Percentiles rank a stretch among this genome's conserved stretches.
Evolutionary conservation across 495 filamentous ascomycete species (phyloP).

Genomic region (Penicillium bovifimosum): DNA sequence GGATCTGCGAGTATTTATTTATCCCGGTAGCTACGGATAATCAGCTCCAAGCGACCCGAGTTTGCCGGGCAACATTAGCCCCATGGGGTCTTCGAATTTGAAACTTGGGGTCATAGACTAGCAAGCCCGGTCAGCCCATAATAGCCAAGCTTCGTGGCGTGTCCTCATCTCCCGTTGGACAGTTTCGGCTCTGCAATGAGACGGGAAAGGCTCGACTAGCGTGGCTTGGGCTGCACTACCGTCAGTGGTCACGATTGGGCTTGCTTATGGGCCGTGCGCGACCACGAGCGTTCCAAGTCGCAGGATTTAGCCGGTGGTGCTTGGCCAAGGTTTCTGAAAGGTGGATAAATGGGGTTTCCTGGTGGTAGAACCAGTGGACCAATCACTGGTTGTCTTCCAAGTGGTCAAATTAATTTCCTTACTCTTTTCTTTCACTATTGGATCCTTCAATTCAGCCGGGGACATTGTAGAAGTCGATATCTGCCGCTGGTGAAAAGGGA

Average conservation of each 20-base stretch:
- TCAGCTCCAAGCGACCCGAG: neutral
- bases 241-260: neutral
- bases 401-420: too few species aligned
- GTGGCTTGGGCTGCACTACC: neutral
- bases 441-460: neutral
- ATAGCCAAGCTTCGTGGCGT: slow-evolving; percentile 7
- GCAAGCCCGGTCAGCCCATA: slow-evolving; percentile 1
- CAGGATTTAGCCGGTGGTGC: slow-evolving; percentile 1
- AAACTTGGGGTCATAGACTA: neutral
- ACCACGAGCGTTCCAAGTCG: neutral
- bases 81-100: slow-evolving; percentile 6
- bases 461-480: neutral
- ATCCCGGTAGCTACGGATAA: neutral
- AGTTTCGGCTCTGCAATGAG: neutral
- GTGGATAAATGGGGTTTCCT: neutral
- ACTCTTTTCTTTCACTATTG: too few species aligned
- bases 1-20: slow-evolving; percentile 15
- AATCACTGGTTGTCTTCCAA: neutral
- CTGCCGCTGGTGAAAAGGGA: neutral
- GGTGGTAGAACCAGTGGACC: neutral
- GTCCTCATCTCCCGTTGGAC: neutral
- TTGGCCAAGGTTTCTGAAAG: neutral
- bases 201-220: slow-evolving; percentile 3
- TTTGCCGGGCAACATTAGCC: slow-evolving; percentile 11
- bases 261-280: neutral